phyloP scores from a whole-genome alignment of 1,139 yeast genomes.

The Taphrina sp. region DNA sequence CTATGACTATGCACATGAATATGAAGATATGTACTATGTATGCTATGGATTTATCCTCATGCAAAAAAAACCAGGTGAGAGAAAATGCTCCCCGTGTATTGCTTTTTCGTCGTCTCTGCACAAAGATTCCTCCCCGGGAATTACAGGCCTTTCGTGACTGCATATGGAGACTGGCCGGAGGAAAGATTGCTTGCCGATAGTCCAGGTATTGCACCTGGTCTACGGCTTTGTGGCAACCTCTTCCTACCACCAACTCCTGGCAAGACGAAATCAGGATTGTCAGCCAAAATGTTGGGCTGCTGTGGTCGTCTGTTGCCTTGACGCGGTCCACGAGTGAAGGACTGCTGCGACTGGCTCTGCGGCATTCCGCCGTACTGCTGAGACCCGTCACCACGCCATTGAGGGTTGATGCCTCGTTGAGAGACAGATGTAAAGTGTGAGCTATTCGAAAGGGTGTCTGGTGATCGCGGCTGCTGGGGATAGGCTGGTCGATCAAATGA shows the following conservation, averaged over 20 bases:
- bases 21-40: no score
- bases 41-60: no score
- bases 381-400: conserved; percentile 8
- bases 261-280: conserved; percentile 31
- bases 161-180: conserved; percentile 12
- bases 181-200: conserved; percentile 6
- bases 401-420: conserved; percentile 26
- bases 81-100: no score
- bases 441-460: conserved; percentile 21
- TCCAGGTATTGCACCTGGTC: conserved; percentile 12
- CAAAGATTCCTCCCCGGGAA: neutral
- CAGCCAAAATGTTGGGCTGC: conserved; percentile 16
- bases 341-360: neutral
- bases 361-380: neutral
- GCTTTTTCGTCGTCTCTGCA: neutral
- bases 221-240: conserved; percentile 13
- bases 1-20: no score
- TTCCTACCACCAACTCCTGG: conserved; percentile 3
- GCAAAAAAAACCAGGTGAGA: no score
- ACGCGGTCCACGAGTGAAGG: conserved; percentile 2
- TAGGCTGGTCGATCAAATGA: conserved; percentile 11
- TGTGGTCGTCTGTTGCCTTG: conserved; percentile 17
- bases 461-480: conserved; percentile 20
- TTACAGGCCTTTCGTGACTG: conserved; percentile 9
- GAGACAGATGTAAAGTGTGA: conserved; percentile 32